Conservation (phyloP, 345 rosid species). For the Boechera stricta region DNA sequence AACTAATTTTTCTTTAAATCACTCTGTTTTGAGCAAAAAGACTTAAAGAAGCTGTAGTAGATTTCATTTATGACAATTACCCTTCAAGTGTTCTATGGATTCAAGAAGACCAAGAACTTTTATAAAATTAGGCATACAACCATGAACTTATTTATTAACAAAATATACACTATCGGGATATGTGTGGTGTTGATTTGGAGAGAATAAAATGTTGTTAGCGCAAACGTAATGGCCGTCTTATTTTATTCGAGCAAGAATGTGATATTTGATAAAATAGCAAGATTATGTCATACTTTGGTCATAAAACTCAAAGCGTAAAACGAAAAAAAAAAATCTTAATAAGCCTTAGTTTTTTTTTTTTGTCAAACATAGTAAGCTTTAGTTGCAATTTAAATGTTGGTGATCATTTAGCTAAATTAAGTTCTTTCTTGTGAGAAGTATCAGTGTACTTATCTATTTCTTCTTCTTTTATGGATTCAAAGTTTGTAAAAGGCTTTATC, state of each 20-base stretch:
- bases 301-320: too few species aligned
- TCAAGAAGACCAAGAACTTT: background rate
- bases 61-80: conserved; percentile 11
- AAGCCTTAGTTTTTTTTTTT: too few species aligned
- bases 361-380: too few species aligned
- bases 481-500: background rate
- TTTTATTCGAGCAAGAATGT: too few species aligned
- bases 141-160: background rate
- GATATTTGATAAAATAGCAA: too few species aligned
- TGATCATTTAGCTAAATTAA: too few species aligned
- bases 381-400: background rate
- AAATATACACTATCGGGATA: background rate
- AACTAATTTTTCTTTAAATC: conserved; percentile 18
- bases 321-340: too few species aligned
- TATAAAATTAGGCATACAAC: background rate
- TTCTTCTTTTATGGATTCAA: background rate
- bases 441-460: too few species aligned
- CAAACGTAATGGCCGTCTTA: too few species aligned
- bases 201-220: background rate
- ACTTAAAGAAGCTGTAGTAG: conserved; percentile 6
- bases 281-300: too few species aligned
- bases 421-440: too few species aligned
- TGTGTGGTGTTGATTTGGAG: background rate
- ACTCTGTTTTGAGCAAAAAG: conserved; percentile 25
- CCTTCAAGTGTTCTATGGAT: conserved; percentile 11